Base-by-base conservation (phyloP, 176 grass and related monocot genomes). In the Themeda triandra region DNA sequence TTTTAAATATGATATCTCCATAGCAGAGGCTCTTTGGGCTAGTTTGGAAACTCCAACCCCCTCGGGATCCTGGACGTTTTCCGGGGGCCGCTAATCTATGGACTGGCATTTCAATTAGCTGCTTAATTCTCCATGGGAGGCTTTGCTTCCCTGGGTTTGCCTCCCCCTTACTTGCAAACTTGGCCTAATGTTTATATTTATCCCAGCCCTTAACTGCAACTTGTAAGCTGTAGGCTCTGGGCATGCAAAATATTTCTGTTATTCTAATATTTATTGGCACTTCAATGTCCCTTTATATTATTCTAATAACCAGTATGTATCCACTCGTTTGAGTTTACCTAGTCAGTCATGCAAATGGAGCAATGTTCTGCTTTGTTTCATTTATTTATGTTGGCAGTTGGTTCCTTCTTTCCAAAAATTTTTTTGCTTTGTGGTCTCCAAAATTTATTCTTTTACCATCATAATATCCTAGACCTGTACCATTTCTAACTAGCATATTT, bases 401-500 rank as follows among this genome's bases (percentile, higher is more conserved):
- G 23, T 39, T 86, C 70, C 19, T 79, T 85, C 24, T 19, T 73
- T 33, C 32, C 32, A 63, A 44, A 65, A n/a, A n/a, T n/a, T n/a
- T n/a, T n/a, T n/a, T 72, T 6, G 44, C 63, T 77, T 65, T 71
- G 19, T 54, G 77, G 53, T 31, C 77, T 64, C 25, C 71, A 71
- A 24, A 68, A 58, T 13, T 72, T 44, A 36, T 65, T 24, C 19
- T 81, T 76, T 62, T 51, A 4, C 41, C 18, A 58, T 66, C 66
- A 27, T 84, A 64, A 33, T 80, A 63, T 19, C 21, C 42, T 82
- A 13, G 30, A 69, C 23, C 73, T 88, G 49, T 72, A 68, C 30
- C 48, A 54, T 83, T 59, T 29, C 63, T 83, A 71, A 86, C 21
- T 39, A 44, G 17, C 63, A 31, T 71, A 54, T 21, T 89, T 83